Base-by-base conservation (phyloP, 768 basidiomycete species). In the Asterophora parasitica region DNA sequence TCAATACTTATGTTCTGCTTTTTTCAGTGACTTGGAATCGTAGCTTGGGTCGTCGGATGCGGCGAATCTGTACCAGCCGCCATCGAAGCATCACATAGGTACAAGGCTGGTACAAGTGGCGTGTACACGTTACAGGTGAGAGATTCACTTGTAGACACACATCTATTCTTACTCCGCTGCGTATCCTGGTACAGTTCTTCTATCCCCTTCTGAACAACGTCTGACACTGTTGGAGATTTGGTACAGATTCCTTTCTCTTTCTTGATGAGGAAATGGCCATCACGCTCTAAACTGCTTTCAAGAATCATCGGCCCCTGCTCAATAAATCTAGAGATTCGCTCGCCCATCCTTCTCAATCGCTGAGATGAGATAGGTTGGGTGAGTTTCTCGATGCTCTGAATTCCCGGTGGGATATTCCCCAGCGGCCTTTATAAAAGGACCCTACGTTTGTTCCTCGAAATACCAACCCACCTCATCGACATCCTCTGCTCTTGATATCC, bases 281-380 rank as follows among this genome's bases (percentile, higher is more conserved):
- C 49, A 43, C 47, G 50, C 52, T 55, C 53, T 50, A 6, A 23
- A 23, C 23, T 23, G 3, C 23, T 23, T 23, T 23, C n/a, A n/a
- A n/a, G 53, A 61, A 63, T 60, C 61, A 17, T 42, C 46, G 12
- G 54, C 52, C 28, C 59, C 47, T 61, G 42, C 42, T 39, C 48
- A 60, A 62, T 65, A 65, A 63, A 69, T 69, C 68, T 66, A n/a
- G n/a, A 69, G 68, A 69, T 68, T 63, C 57, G 30, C 54, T 58
- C 56, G 58, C 51, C 43, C 46, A 53, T 52, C 33, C 27, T 36
- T 53, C 56, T 54, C 49, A 52, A 42, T 46, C 49, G 52, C 52
- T 44, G 36, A 68, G 63, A 68, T 67, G 60, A 58, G 59, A 65
- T 66, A 65, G 63, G 66, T 59, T 48, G 41, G 57, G 57, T 57